phyloP scores from a whole-genome alignment of 768 basidiomycete species.

The Exidia glandulosa region DNA sequence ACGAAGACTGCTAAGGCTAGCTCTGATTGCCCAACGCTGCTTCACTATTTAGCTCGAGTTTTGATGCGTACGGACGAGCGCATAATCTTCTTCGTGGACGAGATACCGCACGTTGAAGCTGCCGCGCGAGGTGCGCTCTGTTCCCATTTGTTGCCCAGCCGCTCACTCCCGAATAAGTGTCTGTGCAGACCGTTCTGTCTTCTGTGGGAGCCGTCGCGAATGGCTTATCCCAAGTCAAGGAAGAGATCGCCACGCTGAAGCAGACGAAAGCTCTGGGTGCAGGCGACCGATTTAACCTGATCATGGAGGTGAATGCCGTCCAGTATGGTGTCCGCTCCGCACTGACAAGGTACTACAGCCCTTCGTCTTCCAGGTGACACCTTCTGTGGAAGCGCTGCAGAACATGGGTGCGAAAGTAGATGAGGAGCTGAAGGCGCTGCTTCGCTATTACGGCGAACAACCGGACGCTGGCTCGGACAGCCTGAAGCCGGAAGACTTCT shows the following conservation, averaged over 20 bases:
- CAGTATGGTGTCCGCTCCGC: background rate
- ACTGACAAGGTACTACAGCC: slow-evolving; percentile 18
- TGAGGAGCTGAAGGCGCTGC: slow-evolving; percentile 45
- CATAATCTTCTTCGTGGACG: slow-evolving; percentile 63
- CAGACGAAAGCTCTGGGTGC: slow-evolving; percentile 19
- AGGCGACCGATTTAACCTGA: slow-evolving; percentile 50
- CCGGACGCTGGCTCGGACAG: slow-evolving; percentile 45
- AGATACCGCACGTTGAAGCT: slow-evolving; percentile 69
- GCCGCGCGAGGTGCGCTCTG: slow-evolving; percentile 59
- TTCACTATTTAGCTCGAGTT: slow-evolving; percentile 79
- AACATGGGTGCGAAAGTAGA: slow-evolving; percentile 48
- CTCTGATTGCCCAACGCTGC: slow-evolving; percentile 70
- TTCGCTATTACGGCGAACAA: slow-evolving; percentile 70
- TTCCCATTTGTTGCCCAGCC: background rate
- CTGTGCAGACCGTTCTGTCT: slow-evolving; percentile 52
- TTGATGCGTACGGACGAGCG: slow-evolving; percentile 56
- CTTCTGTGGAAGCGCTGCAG: slow-evolving; percentile 54
- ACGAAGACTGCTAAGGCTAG: slow-evolving; percentile 64
- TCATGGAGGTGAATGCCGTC: slow-evolving; percentile 50
- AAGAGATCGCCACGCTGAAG: slow-evolving; percentile 40
- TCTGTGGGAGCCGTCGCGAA: slow-evolving; percentile 45
- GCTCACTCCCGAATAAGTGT: slow-evolving; percentile 36
- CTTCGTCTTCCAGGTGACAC: slow-evolving; percentile 38
- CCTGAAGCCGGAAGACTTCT: slow-evolving; percentile 74
- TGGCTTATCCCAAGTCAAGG: slow-evolving; percentile 46